phyloP scores from a whole-genome alignment of 805 yeast genomes.

The Ogataea nakhonphanomensis region DNA sequence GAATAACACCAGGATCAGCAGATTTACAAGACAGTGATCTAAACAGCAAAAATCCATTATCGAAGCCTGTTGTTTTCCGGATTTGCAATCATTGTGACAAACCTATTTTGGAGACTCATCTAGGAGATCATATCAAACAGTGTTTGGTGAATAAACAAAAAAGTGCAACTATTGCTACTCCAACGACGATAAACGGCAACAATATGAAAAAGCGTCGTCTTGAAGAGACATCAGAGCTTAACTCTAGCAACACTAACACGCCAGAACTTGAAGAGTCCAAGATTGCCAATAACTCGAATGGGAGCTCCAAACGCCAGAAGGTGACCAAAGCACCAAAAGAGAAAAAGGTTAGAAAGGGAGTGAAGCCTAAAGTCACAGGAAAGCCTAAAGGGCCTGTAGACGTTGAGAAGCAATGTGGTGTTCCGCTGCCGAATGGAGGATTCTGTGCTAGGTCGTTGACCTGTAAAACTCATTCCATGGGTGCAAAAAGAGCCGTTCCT shows the following conservation, averaged over 20 bases:
- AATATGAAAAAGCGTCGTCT: conserved; percentile 27
- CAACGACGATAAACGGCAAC: conserved; percentile 12
- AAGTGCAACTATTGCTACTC: conserved; percentile 7
- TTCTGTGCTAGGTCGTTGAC: conserved; percentile 94
- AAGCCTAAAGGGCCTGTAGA: conserved; percentile 82
- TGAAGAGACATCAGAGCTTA: conserved; percentile 25
- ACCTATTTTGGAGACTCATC: conserved; percentile 39
- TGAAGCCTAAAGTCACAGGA: conserved; percentile 40
- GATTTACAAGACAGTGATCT: conserved; percentile 3
- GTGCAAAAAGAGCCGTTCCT: conserved; percentile 91
- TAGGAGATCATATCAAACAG: conserved; percentile 37
- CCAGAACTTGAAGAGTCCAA: conserved; percentile 15
- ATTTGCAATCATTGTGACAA: conserved; percentile 46
- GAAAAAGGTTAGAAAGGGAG: conserved; percentile 33
- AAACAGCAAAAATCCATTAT: conserved; percentile 34
- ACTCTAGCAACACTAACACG: conserved; percentile 24
- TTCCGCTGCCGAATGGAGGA: conserved; percentile 89
- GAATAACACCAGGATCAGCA: conserved; percentile 14
- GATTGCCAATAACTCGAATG: conserved; percentile 2
- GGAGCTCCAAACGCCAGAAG: conserved; percentile 18
- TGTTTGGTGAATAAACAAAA: conserved; percentile 36
- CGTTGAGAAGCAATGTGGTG: conserved; percentile 95
- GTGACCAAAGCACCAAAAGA: conserved; percentile 26
- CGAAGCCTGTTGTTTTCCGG: conserved; percentile 39
- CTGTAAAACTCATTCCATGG: conserved; percentile 98